Evolutionary conservation across 805 yeast species (phyloP).

Genomic region (Nematodospora valgi): DNA sequence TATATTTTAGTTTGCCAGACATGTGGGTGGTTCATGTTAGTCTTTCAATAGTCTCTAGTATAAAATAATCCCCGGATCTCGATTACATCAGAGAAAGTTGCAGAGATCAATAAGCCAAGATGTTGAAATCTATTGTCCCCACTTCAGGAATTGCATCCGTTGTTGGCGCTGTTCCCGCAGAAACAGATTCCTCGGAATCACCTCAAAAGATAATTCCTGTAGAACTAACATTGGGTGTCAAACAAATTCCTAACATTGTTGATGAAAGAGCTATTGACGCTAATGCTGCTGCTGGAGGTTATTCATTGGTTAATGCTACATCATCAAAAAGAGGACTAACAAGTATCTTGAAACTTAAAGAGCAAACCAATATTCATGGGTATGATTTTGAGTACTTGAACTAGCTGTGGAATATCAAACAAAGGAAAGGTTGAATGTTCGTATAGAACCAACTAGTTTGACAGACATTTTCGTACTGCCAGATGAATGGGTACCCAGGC

Average conservation of each 20-base stretch:
- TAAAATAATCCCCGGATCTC: too few species aligned
- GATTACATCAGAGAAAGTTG: too few species aligned
- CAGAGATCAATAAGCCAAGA: too few species aligned
- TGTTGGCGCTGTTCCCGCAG: not conserved
- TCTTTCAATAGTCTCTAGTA: too few species aligned
- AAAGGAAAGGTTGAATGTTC: constrained; percentile 15
- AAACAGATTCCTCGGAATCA: not conserved
- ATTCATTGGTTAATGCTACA: constrained; percentile 13
- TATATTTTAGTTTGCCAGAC: too few species aligned
- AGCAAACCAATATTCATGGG: constrained; percentile 20
- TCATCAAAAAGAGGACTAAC: constrained; percentile 11
- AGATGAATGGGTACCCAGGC: constrained; percentile 14
- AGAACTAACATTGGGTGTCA: constrained; percentile 11
- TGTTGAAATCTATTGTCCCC: not conserved
- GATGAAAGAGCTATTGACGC: constrained; percentile 20
- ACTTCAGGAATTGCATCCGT: not conserved
- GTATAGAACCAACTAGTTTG: constrained; percentile 16
- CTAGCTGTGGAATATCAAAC: constrained; percentile 18
- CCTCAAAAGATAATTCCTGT: constrained; percentile 6
- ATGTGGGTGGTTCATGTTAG: too few species aligned
- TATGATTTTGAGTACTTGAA: constrained; percentile 19
- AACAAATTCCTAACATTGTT: constrained; percentile 17
- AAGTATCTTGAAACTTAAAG: constrained; percentile 15
- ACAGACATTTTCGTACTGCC: constrained; percentile 21
- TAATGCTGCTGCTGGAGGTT: constrained; percentile 19